phyloP scores from a whole-genome alignment of 768 basidiomycete species.

The Russula dissimulans region DNA sequence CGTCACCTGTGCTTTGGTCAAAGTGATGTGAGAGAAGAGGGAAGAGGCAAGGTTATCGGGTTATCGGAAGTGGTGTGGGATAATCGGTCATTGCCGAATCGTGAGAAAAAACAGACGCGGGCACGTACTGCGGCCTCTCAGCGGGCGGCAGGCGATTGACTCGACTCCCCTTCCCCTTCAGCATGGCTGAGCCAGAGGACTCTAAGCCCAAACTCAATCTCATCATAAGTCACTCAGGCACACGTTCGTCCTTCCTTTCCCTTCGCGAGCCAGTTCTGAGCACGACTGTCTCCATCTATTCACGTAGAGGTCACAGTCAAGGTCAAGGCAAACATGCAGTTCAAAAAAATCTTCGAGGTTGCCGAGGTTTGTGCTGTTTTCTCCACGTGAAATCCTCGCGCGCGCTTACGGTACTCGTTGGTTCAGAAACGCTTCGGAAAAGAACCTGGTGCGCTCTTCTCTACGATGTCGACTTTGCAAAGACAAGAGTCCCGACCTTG shows the following conservation, averaged over 20 bases:
- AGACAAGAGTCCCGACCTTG: not conserved
- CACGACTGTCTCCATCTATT: not conserved
- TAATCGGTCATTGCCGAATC: no score
- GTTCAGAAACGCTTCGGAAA: conserved; percentile 15
- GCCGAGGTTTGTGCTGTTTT: conserved; percentile 9
- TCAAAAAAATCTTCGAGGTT: conserved; percentile 18
- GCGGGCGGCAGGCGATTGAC: no score
- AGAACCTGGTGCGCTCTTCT: conserved; percentile 15
- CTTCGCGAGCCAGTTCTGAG: not conserved
- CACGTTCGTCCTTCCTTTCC: not conserved
- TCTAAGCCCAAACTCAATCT: conserved; percentile 18
- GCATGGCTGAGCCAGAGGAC: conserved; percentile 15
- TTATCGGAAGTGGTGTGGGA: no score
- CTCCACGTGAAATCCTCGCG: not conserved
- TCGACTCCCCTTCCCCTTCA: no score
- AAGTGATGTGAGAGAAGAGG: no score
- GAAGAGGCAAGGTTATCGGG: no score
- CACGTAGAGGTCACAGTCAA: conserved; percentile 12
- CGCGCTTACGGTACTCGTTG: not conserved
- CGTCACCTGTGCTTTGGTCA: no score
- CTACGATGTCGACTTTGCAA: not conserved
- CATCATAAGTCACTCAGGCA: conserved; percentile 11
- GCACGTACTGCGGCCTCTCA: no score
- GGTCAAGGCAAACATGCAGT: conserved; percentile 19
- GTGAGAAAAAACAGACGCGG: no score